phyloP scores from a whole-genome alignment of 2,329 filamentous ascomycete genomes.

The Colletotrichum horii region DNA sequence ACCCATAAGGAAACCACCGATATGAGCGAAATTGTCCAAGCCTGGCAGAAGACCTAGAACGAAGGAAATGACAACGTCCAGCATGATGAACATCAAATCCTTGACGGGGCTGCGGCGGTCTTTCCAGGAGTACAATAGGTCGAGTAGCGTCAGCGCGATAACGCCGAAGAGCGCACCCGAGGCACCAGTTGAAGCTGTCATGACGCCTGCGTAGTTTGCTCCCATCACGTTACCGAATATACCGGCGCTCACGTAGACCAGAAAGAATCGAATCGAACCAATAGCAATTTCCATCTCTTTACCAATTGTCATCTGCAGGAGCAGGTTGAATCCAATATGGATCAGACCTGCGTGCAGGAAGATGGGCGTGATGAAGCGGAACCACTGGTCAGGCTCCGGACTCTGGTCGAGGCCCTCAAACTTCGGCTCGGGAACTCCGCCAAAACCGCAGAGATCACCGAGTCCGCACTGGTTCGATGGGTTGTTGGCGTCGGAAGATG shows the following conservation, averaged over 20 bases:
- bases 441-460: constrained; percentile 83
- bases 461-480: constrained; percentile 70
- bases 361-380: constrained; percentile 92
- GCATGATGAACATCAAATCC: constrained; percentile 84
- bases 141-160: constrained; percentile 84
- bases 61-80: constrained; percentile 90
- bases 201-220: constrained; percentile 87
- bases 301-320: constrained; percentile 87
- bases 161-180: constrained; percentile 93
- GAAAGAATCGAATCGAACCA: constrained; percentile 82
- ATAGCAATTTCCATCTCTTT: constrained; percentile 93
- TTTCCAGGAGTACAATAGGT: constrained; percentile 91
- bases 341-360: constrained; percentile 94
- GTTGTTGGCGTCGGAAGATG: constrained; percentile 56
- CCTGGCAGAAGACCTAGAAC: constrained; percentile 90
- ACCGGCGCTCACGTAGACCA: constrained; percentile 89
- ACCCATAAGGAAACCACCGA: constrained; percentile 94
- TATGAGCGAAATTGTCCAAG: constrained; percentile 96
- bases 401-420: constrained; percentile 56
- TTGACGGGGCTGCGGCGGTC: constrained; percentile 77
- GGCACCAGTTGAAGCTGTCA: constrained; percentile 83
- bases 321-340: constrained; percentile 94
- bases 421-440: constrained; percentile 72
- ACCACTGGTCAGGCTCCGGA: constrained; percentile 90
- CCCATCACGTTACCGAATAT: constrained; percentile 97